Base-by-base conservation (phyloP, 352 stramenopile species). In the Phytophthora kernoviae region DNA sequence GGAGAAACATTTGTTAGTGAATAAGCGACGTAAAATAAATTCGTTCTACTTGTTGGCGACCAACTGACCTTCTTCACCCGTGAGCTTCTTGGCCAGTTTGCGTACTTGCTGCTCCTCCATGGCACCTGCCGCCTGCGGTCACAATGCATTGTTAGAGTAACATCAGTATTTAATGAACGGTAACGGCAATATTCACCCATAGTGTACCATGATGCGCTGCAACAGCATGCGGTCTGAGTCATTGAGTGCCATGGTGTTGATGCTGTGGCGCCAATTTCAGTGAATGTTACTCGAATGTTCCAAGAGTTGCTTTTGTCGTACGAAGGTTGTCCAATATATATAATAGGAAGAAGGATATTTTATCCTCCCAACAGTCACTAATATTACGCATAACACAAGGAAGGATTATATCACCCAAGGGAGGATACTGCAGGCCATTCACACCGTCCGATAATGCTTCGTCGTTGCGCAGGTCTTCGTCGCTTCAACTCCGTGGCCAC, bases 161-260 rank as follows among this genome's bases (percentile, higher is more conserved):
- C 9, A 4, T 2, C 24, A 63, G 12, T n/a, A 58, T 4, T 49
- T 10, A 18, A 3, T 17, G n/a, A 47, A 0, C 17, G 34, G 9
- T 20, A 20, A 7, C 12, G 30, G 18, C 18, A 46, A 32, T 41
- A 32, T 11, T 48, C 21, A 22, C 2, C 3, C 46, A 33, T 15
- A 1, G 15, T 62, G 27, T 52, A 91, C 82, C 80, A 90, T 88
- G 32, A 91, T 70, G 49, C 78, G 77, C 73, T 91, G 82, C 62
- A 91, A 68, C 51, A 91, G 74, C 82, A 91, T 89, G 39, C 78
- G 78, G 24, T 87, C 75, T 48, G 73, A 81, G 63, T 90, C 80
- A 43, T 70, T 88, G 62, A 66, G 47, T 61, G 81, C 56, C 71
- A 77, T 86, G 12, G 30, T 60, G 39, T 51, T 17, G 26, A 47